Percentiles rank a stretch among this genome's conserved stretches.
phyloP scores from a whole-genome alignment of 2,329 filamentous ascomycete species.

The Ophiobolus disseminans region DNA sequence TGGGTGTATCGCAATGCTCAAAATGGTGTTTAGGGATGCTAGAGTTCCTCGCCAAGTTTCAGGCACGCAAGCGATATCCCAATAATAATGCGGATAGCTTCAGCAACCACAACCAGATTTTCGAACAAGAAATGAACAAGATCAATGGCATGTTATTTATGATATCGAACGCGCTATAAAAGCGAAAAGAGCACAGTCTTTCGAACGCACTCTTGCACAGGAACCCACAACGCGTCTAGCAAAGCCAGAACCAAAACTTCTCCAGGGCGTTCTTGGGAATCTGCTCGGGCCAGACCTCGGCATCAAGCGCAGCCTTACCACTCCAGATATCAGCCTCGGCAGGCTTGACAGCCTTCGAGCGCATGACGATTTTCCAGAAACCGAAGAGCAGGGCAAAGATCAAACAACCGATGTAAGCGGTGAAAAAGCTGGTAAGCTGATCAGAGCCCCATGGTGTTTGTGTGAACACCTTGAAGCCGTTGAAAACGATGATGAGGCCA shows the following conservation, averaged over 20 bases:
- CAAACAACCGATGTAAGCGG: slow-evolving; percentile 56
- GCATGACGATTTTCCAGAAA: slow-evolving; percentile 71
- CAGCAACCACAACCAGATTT: no score
- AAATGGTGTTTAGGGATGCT: no score
- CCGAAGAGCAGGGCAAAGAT: slow-evolving; percentile 58
- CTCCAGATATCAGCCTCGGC: slow-evolving; percentile 55
- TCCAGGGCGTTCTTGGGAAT: slow-evolving; percentile 53
- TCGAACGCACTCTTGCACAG: not conserved
- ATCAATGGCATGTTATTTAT: no score
- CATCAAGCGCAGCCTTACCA: slow-evolving; percentile 57
- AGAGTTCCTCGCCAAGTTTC: no score
- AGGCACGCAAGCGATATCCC: no score
- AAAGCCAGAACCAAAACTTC: slow-evolving; percentile 59
- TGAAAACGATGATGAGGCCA: slow-evolving; percentile 65
- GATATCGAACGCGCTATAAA: slow-evolving; percentile 10
- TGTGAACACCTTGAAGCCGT: slow-evolving; percentile 67
- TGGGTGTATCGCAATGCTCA: no score
- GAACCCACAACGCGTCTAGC: slow-evolving; percentile 30
- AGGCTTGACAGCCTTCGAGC: slow-evolving; percentile 59
- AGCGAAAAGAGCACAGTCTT: not conserved
- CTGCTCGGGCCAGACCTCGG: slow-evolving; percentile 53
- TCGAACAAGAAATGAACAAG: no score
- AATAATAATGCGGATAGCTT: no score
- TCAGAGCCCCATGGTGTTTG: slow-evolving; percentile 47
- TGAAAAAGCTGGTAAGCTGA: slow-evolving; percentile 57